These are phyloP conservation scores for Canna indica DNA, from an alignment of 176 grass and related monocot species.

Conservation along the genomic window DNA sequence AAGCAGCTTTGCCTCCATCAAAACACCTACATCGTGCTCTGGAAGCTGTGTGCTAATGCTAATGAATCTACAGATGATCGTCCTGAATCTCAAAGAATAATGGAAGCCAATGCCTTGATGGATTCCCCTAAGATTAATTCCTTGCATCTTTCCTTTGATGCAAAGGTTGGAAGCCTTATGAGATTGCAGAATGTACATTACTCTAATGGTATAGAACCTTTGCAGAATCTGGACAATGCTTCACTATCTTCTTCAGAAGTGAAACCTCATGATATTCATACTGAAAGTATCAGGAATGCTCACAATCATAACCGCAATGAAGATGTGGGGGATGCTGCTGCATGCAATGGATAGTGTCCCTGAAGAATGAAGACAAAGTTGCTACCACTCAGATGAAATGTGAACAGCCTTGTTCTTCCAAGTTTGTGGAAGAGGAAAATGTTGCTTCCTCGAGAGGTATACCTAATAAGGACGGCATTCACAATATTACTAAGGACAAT, in stretches of 20 bases:
- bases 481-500: slow-evolving; percentile 18
- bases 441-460: slow-evolving; percentile 15
- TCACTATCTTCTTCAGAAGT: slow-evolving; percentile 27
- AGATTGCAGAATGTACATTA: slow-evolving; percentile 25
- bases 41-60: slow-evolving; percentile 89
- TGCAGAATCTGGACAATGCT: slow-evolving; percentile 18
- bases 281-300: background rate
- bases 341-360: slow-evolving; percentile 5
- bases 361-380: slow-evolving; percentile 11
- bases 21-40: slow-evolving; percentile 95
- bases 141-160: slow-evolving; percentile 25
- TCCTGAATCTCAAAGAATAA: slow-evolving; percentile 28
- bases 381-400: slow-evolving; percentile 23
- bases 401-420: slow-evolving; percentile 27
- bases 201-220: slow-evolving; percentile 21
- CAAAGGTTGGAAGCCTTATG: slow-evolving; percentile 14
- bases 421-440: slow-evolving; percentile 24
- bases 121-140: too few relatives aligned
- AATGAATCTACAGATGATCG: slow-evolving; percentile 36
- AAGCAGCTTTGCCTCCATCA: slow-evolving; percentile 95
- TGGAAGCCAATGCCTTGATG: slow-evolving; percentile 24
- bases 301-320: slow-evolving; percentile 20
- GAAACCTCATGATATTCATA: slow-evolving; percentile 18
- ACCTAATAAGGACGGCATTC: slow-evolving; percentile 17
- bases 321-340: slow-evolving; percentile 15